Conservation (phyloP, 2,329 filamentous ascomycete genomes). For the Beauveria rudraprayagi region DNA sequence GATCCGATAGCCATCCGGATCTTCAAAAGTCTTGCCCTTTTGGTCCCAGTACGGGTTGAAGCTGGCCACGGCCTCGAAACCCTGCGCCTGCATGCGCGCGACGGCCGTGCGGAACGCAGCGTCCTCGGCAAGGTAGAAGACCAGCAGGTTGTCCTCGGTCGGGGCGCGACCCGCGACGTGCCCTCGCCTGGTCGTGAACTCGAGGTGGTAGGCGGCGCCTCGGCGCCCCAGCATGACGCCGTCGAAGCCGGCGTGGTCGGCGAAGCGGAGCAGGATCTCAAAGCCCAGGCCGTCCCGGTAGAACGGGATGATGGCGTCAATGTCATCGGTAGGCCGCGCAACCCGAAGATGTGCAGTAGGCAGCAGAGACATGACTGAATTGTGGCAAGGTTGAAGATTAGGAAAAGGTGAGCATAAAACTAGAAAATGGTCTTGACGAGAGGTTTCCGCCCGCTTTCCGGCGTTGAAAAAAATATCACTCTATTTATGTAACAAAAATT, state of each 20-base stretch:
- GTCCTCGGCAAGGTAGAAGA: constrained; percentile 33
- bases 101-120: constrained; percentile 23
- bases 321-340: constrained; percentile 32
- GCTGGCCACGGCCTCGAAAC: constrained; percentile 27
- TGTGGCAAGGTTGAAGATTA: no score
- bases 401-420: no score
- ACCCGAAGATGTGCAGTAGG: constrained; percentile 28
- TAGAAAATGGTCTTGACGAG: no score
- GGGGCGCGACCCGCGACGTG: constrained; percentile 29
- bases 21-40: constrained; percentile 35
- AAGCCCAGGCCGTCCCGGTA: constrained; percentile 35
- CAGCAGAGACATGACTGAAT: neutral
- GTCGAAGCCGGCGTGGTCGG: constrained; percentile 31
- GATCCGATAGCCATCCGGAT: constrained; percentile 37
- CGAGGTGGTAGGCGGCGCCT: constrained; percentile 32
- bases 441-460: neutral
- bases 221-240: constrained; percentile 34
- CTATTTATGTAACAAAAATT: neutral
- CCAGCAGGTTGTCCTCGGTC: constrained; percentile 34
- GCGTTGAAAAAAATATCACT: neutral
- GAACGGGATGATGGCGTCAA: constrained; percentile 31
- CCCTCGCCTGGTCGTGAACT: constrained; percentile 30
- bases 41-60: constrained; percentile 38
- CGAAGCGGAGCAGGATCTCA: constrained; percentile 25
- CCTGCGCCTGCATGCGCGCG: constrained; percentile 25